Base-by-base conservation (phyloP, 208 protist genomes). In the Leishmania tarentolae region DNA sequence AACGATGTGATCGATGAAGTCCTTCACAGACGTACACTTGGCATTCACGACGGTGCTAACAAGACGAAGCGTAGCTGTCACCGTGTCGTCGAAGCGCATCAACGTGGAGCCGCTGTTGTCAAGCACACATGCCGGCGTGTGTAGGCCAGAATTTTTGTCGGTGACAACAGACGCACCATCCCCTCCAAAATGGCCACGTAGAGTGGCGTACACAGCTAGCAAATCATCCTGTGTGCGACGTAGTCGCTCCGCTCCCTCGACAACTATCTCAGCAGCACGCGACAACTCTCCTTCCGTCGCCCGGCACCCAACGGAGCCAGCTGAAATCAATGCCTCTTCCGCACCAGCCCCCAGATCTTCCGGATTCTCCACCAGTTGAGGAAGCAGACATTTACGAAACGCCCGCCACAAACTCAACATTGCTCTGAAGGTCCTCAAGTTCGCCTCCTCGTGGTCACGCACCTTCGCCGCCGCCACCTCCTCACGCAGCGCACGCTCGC, bases 141-240 rank as follows among this genome's bases (percentile, higher is more conserved):
- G 76, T 35, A 31, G 44, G 42, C 35, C 31, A 6, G n/a, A 42
- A 31, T 6, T 72, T 11, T 11, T 24, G 8, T 44, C 59, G 0
- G 28, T 21, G 15, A 59, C 44, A 35, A 46, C 13, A 44, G 76
- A 47, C 13, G 56, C 8, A 9, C 15, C 76, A 21, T 69, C 44
- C 9, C 76, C 82, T 24, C 82, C 82, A 52, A 85, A 85, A 15
- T 31, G 42, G 63, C 50, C 24, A 8, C 75, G 77, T 59, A 85
- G 46, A 5, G 57, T 9, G 0, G 71, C 40, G 46, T 57, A 61
- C 35, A 85, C 56, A 8, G 24, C 63, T 21, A 56, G 76, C 72
- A 79, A 35, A 1, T 74, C 71, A 0, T 68, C 56, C n/a, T 65
- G 70, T 3, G 69, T 47, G 31, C 31, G 40, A 1, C 61, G 77